Conservation (phyloP, 306 rosid species). For the Carpinus fangiana region DNA sequence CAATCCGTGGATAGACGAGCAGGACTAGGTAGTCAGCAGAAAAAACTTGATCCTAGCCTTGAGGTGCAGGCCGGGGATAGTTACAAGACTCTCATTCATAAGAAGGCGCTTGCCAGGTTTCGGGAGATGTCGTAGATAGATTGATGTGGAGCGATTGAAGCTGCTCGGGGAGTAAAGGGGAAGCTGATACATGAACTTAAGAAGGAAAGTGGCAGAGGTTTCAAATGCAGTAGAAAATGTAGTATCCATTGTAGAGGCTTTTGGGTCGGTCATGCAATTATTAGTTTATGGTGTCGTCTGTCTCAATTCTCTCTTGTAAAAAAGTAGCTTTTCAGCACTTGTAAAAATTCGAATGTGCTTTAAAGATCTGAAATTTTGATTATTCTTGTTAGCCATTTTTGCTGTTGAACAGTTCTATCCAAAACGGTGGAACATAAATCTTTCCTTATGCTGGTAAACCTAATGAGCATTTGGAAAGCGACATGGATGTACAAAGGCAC, state of each 20-base stretch:
- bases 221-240: slow-evolving; percentile 26
- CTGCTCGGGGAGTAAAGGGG: neutral
- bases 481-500: neutral
- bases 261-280: neutral
- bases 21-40: slow-evolving; percentile 95
- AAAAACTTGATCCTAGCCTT: slow-evolving; percentile 78
- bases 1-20: slow-evolving; percentile 79
- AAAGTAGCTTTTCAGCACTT: slow-evolving; percentile 18
- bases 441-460: too few relatives aligned
- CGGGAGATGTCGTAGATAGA: slow-evolving; percentile 68
- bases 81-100: slow-evolving; percentile 86
- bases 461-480: neutral
- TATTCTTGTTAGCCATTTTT: neutral
- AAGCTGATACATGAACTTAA: neutral
- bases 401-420: neutral
- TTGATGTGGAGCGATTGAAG: slow-evolving; percentile 27
- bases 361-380: neutral
- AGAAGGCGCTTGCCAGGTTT: slow-evolving; percentile 94
- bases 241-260: neutral
- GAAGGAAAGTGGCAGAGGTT: neutral
- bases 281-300: slow-evolving; percentile 15
- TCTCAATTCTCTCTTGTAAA: slow-evolving; percentile 11
- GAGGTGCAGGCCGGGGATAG: slow-evolving; percentile 94
- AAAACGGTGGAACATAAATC: neutral
- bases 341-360: neutral